Base-by-base conservation (phyloP, 169 alveolate species). In the Neospora caninum region DNA sequence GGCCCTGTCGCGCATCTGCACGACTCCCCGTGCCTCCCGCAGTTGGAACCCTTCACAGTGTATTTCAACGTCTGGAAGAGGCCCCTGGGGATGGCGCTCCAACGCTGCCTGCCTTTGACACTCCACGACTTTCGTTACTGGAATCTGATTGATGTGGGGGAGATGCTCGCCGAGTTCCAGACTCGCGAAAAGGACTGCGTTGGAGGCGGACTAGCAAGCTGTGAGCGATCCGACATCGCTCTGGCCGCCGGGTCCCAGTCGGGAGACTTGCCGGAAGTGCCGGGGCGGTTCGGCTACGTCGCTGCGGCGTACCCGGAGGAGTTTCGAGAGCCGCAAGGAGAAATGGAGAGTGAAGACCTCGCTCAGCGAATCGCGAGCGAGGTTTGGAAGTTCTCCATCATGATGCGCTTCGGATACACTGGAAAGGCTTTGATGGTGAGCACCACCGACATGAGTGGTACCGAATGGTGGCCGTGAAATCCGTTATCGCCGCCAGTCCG, bases 41-140 rank as follows among this genome's bases (percentile, higher is more conserved):
- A 73, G 25, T n/a, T 73, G 84, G 49, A 73, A n/a, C 89, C 89
- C 39, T 49, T 82, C 54, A 31, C 38, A 0, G 64, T 38, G 43
- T 82, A 82, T 31, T 82, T 82, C 67, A 27, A 41, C 20, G 41
- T 82, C 2, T 82, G 89, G 89, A 18, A 18, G 38, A 82, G 89
- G 34, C 54, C 69, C 16, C 38, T 82, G 41, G 89, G 89, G 20
- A 36, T 18, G 53, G 89, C 89, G 67, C 89, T 82, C 43, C n/a
- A 82, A 67, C n/a, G 67, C n/a, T 67, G 25, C 25, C 64, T 82
- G 89, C 89, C 89, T 82, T 27, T 82, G 39, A 36, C 41, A 4
- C 89, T 82, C 31, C 89, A 82, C 25, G 89, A 38, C 39, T 82
- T 82, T 43, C 89, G 89, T 39, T 82, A 82, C 89, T 82, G 89